Base-by-base conservation (phyloP, 352 stramenopile species). In the Elongisporangium prolatum region DNA sequence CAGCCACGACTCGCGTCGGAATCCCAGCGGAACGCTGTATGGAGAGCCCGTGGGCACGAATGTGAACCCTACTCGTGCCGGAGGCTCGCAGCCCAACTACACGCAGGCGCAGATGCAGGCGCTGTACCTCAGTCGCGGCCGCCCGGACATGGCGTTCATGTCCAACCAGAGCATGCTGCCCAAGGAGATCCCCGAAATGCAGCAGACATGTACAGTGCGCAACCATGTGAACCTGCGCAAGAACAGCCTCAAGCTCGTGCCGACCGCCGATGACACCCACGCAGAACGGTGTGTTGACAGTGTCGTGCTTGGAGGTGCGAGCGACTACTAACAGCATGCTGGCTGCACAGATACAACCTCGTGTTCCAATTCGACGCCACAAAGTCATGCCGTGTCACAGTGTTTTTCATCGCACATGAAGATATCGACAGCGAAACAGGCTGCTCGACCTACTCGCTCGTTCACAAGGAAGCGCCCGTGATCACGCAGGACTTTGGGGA, bases 151-250 rank as follows among this genome's bases (percentile, higher is more conserved):
- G 84, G 86, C 75, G 10, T 95, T 95, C 68, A 88, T 95, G 69
- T 86, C 83, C 40, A 84, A 89, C 62, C 80, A 95, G 56, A 61
- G 62, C 40, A 63, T 70, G 40, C 48, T 71, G 6, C 67, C 68
- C 7, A 66, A 84, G 34, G 78, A 86, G 16, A 57, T 90, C 50
- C 86, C 86, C 7, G 84, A 92, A 68, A 82, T 92, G 66, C 86
- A 95, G 66, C 83, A 92, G 58, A 93, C 86, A 21, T 85, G 71
- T 51, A 89, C 84, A 0, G 77, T 95, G 2, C 89, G 86, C 66
- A 95, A 89, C 63, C 75, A 92, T 63, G 84, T 93, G 57, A 95
- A 92, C 61, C 68, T 95, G 4, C 91, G 92, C 67, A 95, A 95
- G 63, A 54, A 63, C 21, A 86, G 74, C 64, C 69, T 95, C 53